Base-by-base conservation (phyloP, 495 filamentous ascomycete genomes). In the Podospora pseudopauciseta region DNA sequence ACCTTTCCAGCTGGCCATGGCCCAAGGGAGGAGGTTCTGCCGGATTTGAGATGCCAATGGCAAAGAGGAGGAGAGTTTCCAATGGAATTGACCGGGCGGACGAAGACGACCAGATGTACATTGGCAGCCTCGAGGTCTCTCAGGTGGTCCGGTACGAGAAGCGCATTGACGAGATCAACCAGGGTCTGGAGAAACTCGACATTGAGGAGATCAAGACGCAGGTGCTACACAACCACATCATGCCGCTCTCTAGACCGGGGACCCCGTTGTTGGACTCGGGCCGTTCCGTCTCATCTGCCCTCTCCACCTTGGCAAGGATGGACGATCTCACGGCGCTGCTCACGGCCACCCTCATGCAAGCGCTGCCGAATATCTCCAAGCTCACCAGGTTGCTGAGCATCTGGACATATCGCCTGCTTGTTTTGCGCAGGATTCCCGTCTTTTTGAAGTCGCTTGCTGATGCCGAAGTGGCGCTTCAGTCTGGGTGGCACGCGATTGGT, bases 141-240 rank as follows among this genome's bases (percentile, higher is more conserved):
- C 80, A 87, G 30, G 88, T 94, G 0, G 76, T 84, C 32, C 74
- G 80, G 63, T 93, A 95, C 75, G 91, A 94, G 73, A 80, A 77
- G 53, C 85, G 94, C 30, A 84, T 96, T 27, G 90, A 94, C 49
- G 87, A 89, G 64, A 97, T 99, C 69, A 82, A 81, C 23, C 86
- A 88, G 61, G 89, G 87, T 62, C 87, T 97, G 82, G 91, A 94
- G 23, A 84, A 86, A 56, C 80, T 99, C 60, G 87, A 93, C 64
- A 84, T 99, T 59, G 93, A 97, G 69, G 93, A 96, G 71, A 87
- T 98, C 72, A 97, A 97, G 80, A 86, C 84, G 60, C 92, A 93
- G 76, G 91, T 98, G 70, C 81, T 96, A 66, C 88, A 90, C 82
- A 90, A 89, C 67, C 90, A 95, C 81, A 86, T 89, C 75, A 75